These are phyloP conservation scores for Phylloboletellus chloephorus DNA, from an alignment of 1,284 basidiomycete species.

Conservation along the genomic window DNA sequence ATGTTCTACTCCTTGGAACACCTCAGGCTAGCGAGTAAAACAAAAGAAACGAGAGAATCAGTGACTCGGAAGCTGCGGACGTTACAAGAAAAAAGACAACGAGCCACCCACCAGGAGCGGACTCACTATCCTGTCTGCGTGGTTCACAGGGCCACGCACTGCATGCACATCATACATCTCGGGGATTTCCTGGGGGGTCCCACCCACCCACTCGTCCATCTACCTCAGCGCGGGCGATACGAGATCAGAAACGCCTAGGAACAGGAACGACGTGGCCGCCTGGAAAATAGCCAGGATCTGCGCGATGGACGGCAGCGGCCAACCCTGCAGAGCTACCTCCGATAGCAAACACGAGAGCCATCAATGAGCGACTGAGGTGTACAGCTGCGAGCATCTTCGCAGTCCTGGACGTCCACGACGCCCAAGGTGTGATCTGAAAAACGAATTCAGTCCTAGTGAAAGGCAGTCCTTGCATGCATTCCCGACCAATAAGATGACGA, in stretches of 20 bases:
- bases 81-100: too few species aligned
- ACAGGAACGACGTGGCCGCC: slow-evolving; percentile 32
- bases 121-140: slow-evolving; percentile 25
- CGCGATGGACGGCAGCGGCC: slow-evolving; percentile 39
- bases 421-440: slow-evolving; percentile 29
- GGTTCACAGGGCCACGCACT: slow-evolving; percentile 25
- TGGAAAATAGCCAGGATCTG: slow-evolving; percentile 34
- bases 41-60: not conserved
- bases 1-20: slow-evolving; percentile 48
- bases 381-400: slow-evolving; percentile 25
- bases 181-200: too few species aligned
- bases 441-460: not conserved
- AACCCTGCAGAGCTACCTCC: slow-evolving; percentile 59
- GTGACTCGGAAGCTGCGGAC: not conserved
- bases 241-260: slow-evolving; percentile 58
- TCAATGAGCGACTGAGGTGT: slow-evolving; percentile 24
- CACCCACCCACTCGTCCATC: slow-evolving; percentile 51
- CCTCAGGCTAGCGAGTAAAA: too few species aligned
- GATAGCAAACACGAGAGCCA: slow-evolving; percentile 50
- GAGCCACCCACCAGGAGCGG: slow-evolving; percentile 19
- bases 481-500: slow-evolving; percentile 30
- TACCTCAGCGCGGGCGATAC: slow-evolving; percentile 47
- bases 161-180: slow-evolving; percentile 29
- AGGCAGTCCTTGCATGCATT: slow-evolving; percentile 23
- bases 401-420: slow-evolving; percentile 29